Conservation (phyloP, 306 rosid genomes). For the Benincasa hispida region DNA sequence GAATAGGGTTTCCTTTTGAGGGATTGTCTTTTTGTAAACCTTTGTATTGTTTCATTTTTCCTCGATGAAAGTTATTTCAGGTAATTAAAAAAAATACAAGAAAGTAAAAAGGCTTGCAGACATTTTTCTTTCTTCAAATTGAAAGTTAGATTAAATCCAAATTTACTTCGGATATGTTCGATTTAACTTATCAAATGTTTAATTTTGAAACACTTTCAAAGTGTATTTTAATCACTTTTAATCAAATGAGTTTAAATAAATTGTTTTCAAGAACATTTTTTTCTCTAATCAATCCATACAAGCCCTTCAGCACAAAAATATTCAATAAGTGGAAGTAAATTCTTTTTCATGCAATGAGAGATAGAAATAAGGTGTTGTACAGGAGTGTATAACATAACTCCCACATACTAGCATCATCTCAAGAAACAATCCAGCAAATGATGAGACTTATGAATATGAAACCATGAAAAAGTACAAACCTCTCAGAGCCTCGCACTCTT, state of each 20-base stretch:
- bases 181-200: no score
- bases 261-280: no score
- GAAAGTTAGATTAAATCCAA: neutral
- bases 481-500: constrained; percentile 42
- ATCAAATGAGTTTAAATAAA: no score
- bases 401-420: neutral
- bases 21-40: no score
- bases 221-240: no score
- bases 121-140: neutral
- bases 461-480: constrained; percentile 20
- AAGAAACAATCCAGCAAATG: neutral
- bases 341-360: neutral
- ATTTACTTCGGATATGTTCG: no score
- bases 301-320: constrained; percentile 1
- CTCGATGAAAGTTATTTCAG: no score
- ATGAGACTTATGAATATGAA: neutral
- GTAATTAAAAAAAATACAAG: neutral
- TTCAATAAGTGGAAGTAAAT: neutral
- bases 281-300: no score
- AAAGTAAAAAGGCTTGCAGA: neutral
- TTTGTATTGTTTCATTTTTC: no score
- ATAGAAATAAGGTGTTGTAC: neutral
- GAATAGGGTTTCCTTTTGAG: no score
- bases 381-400: neutral
- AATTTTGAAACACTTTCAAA: no score